Evolutionary conservation across 1,284 basidiomycete genomes (phyloP).

Genomic region (Heterobasidion occidentale): DNA sequence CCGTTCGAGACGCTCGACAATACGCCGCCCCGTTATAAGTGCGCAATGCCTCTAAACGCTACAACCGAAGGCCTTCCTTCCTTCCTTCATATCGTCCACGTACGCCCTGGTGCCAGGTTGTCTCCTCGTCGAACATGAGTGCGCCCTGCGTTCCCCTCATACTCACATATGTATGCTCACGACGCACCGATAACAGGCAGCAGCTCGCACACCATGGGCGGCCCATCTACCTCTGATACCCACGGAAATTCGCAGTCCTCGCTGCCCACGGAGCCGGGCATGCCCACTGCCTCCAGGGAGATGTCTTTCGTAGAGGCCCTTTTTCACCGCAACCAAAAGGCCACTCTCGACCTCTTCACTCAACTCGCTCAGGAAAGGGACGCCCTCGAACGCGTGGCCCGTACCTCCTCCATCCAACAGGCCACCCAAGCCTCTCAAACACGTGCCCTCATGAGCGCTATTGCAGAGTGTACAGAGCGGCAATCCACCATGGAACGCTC

Average conservation of each 20-base stretch:
- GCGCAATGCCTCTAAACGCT: too few relatives aligned
- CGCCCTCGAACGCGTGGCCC: background rate
- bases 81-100: too few relatives aligned
- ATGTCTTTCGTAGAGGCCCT: background rate
- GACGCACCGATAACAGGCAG: too few relatives aligned
- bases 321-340: background rate
- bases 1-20: background rate
- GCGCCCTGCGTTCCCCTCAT: too few relatives aligned
- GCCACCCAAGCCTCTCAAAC: background rate
- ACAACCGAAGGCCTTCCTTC: too few relatives aligned
- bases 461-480: background rate
- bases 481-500: background rate
- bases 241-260: background rate
- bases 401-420: background rate
- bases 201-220: too few relatives aligned
- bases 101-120: too few relatives aligned
- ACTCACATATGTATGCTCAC: too few relatives aligned
- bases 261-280: background rate
- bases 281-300: background rate
- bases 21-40: too few relatives aligned
- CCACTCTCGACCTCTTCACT: background rate
- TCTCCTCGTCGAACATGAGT: too few relatives aligned
- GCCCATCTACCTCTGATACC: too few relatives aligned
- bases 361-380: background rate
- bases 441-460: background rate